Base-by-base conservation (phyloP, 768 basidiomycete genomes). In the Suillus plorans region DNA sequence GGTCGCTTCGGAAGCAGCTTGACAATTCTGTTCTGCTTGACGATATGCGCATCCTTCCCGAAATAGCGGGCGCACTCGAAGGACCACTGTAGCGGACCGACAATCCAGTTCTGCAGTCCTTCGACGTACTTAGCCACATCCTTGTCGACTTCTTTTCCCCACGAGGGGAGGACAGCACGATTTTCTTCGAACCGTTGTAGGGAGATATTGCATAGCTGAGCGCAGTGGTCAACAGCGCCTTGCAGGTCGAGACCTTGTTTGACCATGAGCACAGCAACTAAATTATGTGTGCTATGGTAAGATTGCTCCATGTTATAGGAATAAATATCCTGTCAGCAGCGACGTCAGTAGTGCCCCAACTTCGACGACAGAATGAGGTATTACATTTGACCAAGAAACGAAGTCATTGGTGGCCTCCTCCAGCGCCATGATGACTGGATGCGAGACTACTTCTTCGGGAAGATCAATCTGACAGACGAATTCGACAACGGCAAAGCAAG, bases 221-320 rank as follows among this genome's bases (percentile, higher is more conserved):
- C 89, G 63, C 89, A 85, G 66, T 82, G 82, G 72, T 90, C 84
- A 34, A 91, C 73, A 4, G 90, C 89, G 44, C 80, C 77, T 66
- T 90, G 89, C 14, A 91, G 76, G 45, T 78, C 79, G 56, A 87
- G 79, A 6, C 81, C 83, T 61, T 86, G 83, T 62, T 86, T 79
- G 53, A 80, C 75, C 87, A 89, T 90, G 67, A 90, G 80, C 61
- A 90, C 86, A 25, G 81, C 78, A 63, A 92, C 82, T 82, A 90
- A 87, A 72, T 92, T 91, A 73, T 89, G 86, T 20, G 85, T 86
- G 66, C 89, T 86, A 10, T 83, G 84, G 18, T 86, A 83, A 2
- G 89, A 84, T 73, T 91, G 90, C 71, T 91, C 90, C 55, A 85
- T 84, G 65, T 90, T 90, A 74, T 89, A 92, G 1, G 89, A 91